Base-by-base conservation (phyloP, 1,284 basidiomycete genomes). In the Pascua guehoae region DNA sequence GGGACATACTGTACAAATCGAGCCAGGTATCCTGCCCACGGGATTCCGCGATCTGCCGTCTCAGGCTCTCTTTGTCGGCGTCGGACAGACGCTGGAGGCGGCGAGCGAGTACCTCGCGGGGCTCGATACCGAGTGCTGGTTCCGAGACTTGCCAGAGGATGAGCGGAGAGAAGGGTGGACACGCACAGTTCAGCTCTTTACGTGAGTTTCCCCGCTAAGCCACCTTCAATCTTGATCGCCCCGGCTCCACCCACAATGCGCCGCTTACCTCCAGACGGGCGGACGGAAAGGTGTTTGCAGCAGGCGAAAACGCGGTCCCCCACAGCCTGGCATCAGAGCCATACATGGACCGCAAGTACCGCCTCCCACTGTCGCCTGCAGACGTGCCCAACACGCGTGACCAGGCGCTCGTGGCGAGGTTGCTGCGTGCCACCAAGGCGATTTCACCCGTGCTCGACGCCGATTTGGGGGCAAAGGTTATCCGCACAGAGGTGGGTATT, bases 231-330 rank as follows among this genome's bases (percentile, higher is more conserved):
- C 12, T 4, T 12, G 5, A 12, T 16, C 15, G 37, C 5, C 12
- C 9, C 11, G 16, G 43, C 12, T 11, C 17, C 4, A 17, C 17
- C 12, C 9, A 49, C 16, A 7, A 32, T 32, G 24, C 7, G 24
- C 7, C 4, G 24, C 36, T 51, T 53, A 38, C 36, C 11, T 18
- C 4, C 24, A 58, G 57, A 2, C 54, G 58, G 4, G 51, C 58
- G 0, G 55, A 60, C 32, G 52, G 52, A 8, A 50, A 47, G 2
- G 51, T 60, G 12, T 60, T 57, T 46, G 58, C 44, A 1, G 58
- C 58, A 0, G 58, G 58, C 42, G 58, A 60, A 49, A 60, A 60
- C 16, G 49, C 48, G 4, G 36, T 60, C 15, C 58, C 58, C 10
- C 38, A 41, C 4, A 24, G 38, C 5, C 24, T 56, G 58, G 58